phyloP scores from a whole-genome alignment of 2,329 filamentous ascomycete species.

The Penicillium sp. region DNA sequence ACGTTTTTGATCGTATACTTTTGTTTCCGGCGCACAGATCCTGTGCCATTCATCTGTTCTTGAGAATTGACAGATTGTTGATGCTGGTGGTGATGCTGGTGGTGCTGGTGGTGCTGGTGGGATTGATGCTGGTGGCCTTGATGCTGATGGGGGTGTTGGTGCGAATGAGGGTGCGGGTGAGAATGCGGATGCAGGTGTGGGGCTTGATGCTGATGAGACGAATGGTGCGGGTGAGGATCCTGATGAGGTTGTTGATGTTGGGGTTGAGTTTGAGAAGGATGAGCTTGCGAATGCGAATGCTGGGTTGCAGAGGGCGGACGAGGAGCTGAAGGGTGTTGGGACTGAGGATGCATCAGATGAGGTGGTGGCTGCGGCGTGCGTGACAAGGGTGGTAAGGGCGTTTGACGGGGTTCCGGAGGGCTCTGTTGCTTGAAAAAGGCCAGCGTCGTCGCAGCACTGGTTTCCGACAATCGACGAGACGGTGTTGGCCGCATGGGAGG shows the following conservation, averaged over 20 bases:
- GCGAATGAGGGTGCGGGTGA: slow-evolving; percentile 10
- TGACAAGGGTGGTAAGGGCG: slow-evolving; percentile 23
- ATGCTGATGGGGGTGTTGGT: slow-evolving; percentile 2
- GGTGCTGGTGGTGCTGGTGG: not conserved
- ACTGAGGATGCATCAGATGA: slow-evolving; percentile 15
- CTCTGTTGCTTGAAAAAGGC: slow-evolving; percentile 40
- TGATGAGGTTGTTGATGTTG: too few relatives aligned
- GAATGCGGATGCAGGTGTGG: slow-evolving; percentile 16
- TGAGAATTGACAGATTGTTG: slow-evolving; percentile 19
- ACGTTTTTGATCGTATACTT: slow-evolving; percentile 41
- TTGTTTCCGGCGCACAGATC: slow-evolving; percentile 34
- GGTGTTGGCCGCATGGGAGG: slow-evolving; percentile 34
- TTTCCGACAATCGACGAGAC: slow-evolving; percentile 36
- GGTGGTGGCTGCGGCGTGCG: slow-evolving; percentile 22
- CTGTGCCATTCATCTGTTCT: slow-evolving; percentile 21
- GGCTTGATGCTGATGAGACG: slow-evolving; percentile 19
- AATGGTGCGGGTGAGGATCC: slow-evolving; percentile 2
- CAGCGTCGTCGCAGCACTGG: slow-evolving; percentile 37
- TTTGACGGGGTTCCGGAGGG: slow-evolving; percentile 33
- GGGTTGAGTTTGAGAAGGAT: slow-evolving; percentile 2
- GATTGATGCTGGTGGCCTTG: too few relatives aligned
- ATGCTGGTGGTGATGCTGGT: slow-evolving; percentile 7
- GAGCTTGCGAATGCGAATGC: too few relatives aligned
- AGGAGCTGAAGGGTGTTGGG: slow-evolving; percentile 11
- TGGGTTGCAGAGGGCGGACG: not conserved